Evolutionary conservation across 2,329 filamentous ascomycete species (phyloP).

Genomic region (Trichoderma gracile): DNA sequence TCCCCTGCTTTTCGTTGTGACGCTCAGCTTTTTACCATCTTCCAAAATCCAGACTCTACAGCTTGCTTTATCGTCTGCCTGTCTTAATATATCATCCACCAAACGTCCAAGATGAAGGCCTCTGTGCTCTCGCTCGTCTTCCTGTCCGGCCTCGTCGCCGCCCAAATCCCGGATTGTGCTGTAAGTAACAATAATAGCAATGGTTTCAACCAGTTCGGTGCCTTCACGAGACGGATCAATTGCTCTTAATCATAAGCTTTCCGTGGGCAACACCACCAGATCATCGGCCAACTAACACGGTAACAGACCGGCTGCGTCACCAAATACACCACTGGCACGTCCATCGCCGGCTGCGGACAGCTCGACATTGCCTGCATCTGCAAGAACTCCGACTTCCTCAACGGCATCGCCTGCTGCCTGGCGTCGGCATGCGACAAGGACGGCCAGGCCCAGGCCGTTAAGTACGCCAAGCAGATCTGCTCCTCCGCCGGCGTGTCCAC

Average conservation of each 20-base stretch:
- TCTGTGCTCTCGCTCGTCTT: conserved; percentile 36
- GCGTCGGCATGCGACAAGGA: conserved; percentile 37
- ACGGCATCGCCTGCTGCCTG: conserved; percentile 47
- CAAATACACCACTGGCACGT: conserved; percentile 37
- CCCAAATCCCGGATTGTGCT: conserved; percentile 44
- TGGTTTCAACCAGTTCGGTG: neutral
- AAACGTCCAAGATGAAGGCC: conserved; percentile 40
- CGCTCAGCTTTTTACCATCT: neutral
- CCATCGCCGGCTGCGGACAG: conserved; percentile 42
- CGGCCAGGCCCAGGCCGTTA: conserved; percentile 40
- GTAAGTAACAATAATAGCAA: conserved; percentile 35
- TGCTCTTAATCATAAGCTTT: no score
- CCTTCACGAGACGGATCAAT: neutral
- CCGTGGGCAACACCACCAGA: no score
- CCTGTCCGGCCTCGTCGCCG: conserved; percentile 38
- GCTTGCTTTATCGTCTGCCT: neutral
- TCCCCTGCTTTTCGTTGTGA: neutral
- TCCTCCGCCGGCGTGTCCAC: conserved; percentile 39
- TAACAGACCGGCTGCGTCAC: conserved; percentile 39
- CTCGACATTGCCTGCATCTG: conserved; percentile 47
- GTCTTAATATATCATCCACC: neutral
- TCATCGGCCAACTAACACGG: neutral
- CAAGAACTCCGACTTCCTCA: conserved; percentile 44
- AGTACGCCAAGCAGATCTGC: conserved; percentile 44
- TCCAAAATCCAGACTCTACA: neutral